Evolutionary conservation across 768 basidiomycete genomes (phyloP), one percentile per base, ranked within the genome.

Genomic region (Russula vinacea): DNA sequence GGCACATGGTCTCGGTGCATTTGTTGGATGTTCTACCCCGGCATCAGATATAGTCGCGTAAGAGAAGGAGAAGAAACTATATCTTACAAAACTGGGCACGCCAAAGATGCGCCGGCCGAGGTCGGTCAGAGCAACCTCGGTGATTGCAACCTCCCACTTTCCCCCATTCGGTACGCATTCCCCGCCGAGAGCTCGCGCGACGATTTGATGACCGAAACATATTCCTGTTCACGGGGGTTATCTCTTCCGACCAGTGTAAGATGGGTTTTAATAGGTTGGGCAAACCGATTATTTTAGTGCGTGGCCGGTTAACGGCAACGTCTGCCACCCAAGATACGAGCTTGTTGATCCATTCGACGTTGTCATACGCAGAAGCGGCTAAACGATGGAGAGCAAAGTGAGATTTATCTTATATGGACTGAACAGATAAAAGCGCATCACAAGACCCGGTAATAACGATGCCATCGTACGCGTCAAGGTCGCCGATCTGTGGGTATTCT

Each of bases 1-100:
- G 92, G 88, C 55, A 96, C 89, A 73, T 94, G 88, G 75, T 97
- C 95, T 47, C 85, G 81, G 75, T 97, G 95, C 89, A 93, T 88
- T 76, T 93, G 81, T 74, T 93, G 85, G 62, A 94, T 80, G 56
- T 82, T 83, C 90, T 92, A 73, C 60, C 26, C 22, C 19, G 39
- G 19, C 29, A 57, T 42, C 16, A 60, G 33, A 9, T 16, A 47
- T 49, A 32, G 56, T 22, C 35, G 35, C 29, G 6, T 26, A 35
- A 19, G n/a, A n/a, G n/a, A 62, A 17, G 39, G n/a, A n/a, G n/a
- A n/a, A 56, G 29, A 56, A 44, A 6, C 13, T 35, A 2, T n/a
- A 5, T 64, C 77, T 60, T 67, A 80, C 81, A 57, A 82, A 67
- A 6, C 70, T 69, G 14, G 82, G 77, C 0, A 76, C 73, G 22